Conservation (phyloP, 257 asterid species). For the Rhazya stricta region DNA sequence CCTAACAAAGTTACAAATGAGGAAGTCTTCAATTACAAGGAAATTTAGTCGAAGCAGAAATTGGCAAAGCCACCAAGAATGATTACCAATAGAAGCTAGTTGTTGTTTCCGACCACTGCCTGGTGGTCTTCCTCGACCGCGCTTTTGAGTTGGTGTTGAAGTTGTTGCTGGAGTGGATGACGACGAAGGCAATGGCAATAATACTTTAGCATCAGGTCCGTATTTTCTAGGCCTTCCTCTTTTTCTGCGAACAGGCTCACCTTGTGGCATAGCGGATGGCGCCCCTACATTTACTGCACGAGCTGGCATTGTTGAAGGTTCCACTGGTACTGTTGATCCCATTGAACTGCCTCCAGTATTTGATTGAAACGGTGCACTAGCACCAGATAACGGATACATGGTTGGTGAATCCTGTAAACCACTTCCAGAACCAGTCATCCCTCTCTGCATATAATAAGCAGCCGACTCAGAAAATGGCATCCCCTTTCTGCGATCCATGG, state of each 20-base stretch:
- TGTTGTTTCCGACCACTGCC: slow-evolving; percentile 64
- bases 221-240: slow-evolving; percentile 83
- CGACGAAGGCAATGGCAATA: slow-evolving; percentile 43
- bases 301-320: slow-evolving; percentile 50
- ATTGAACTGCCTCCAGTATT: slow-evolving; percentile 41
- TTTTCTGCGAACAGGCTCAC: slow-evolving; percentile 67
- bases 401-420: slow-evolving; percentile 40
- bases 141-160: slow-evolving; percentile 42
- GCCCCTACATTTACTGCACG: slow-evolving; percentile 50
- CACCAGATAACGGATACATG: slow-evolving; percentile 46
- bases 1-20: background rate
- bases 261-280: slow-evolving; percentile 44
- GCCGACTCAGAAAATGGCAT: slow-evolving; percentile 37
- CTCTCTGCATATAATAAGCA: slow-evolving; percentile 44
- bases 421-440: slow-evolving; percentile 29
- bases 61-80: slow-evolving; percentile 13
- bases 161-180: slow-evolving; percentile 37
- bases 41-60: background rate
- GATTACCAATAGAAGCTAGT: slow-evolving; percentile 45
- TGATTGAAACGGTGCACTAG: slow-evolving; percentile 48
- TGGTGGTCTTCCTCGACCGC: slow-evolving; percentile 72
- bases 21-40: background rate
- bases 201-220: slow-evolving; percentile 55
- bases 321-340: slow-evolving; percentile 45
- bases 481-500: slow-evolving; percentile 52